Evolutionary conservation across 2,329 filamentous ascomycete species (phyloP).

Genomic region (Fusarium sp.): DNA sequence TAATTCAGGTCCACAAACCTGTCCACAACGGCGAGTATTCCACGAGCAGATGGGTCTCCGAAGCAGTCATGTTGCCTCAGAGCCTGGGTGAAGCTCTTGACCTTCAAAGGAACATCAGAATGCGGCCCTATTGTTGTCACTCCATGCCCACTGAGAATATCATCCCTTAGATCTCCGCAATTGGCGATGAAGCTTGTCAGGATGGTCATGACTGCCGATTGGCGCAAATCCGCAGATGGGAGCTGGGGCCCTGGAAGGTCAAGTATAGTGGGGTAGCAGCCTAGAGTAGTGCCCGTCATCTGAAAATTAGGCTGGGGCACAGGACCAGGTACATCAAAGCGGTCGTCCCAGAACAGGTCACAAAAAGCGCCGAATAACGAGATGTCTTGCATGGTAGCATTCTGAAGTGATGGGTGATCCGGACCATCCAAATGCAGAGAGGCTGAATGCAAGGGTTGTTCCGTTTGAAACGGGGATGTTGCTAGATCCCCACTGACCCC

Average conservation of each 20-base stretch:
- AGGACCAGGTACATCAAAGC: no score
- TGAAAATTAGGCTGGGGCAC: neutral
- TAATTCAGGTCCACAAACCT: neutral
- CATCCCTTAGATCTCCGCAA: neutral
- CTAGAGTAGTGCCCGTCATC: rapidly evolving
- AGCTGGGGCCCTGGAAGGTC: rapidly evolving
- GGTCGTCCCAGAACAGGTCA: no score
- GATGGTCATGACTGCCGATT: neutral
- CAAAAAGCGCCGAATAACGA: neutral
- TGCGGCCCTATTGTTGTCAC: rapidly evolving
- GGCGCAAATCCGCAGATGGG: rapidly evolving
- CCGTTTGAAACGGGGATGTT: neutral
- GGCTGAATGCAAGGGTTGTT: rapidly evolving
- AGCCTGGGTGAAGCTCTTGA: neutral
- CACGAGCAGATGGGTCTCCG: rapidly evolving
- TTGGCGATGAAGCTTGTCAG: neutral
- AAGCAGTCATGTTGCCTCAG: rapidly evolving
- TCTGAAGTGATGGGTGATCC: no score
- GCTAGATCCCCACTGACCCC: no score
- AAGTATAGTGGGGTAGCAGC: rapidly evolving
- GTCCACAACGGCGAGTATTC: neutral
- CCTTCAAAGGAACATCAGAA: rapidly evolving
- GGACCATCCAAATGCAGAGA: no score
- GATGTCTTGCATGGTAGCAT: neutral
- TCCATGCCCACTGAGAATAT: neutral